phyloP scores from a whole-genome alignment of 768 basidiomycete genomes.

The Clavaria fumosa region DNA sequence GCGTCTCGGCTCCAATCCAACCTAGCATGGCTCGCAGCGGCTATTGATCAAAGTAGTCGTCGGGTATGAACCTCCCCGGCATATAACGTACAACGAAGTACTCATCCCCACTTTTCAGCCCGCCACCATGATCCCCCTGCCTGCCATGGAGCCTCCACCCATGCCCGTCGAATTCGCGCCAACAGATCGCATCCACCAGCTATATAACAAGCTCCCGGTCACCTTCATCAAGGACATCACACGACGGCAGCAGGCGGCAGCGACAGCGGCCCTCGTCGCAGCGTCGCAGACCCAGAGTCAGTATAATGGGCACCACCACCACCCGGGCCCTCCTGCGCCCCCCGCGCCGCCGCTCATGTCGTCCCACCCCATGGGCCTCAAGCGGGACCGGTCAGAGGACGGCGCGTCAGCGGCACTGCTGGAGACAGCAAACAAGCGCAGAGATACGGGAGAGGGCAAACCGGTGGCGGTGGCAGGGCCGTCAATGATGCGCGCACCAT shows the following conservation, averaged over 20 bases:
- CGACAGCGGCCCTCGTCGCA: conserved; percentile 7
- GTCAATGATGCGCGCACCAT: conserved; percentile 25
- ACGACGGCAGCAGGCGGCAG: conserved; percentile 25
- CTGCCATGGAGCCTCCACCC: conserved; percentile 40
- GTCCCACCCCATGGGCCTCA: conserved; percentile 23
- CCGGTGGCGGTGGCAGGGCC: too few relatives aligned
- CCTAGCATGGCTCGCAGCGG: conserved; percentile 52
- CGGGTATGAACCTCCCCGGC: conserved; percentile 22
- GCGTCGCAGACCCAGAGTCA: conserved; percentile 6
- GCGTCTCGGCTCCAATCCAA: conserved; percentile 49
- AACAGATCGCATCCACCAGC: conserved; percentile 45
- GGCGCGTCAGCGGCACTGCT: conserved; percentile 8
- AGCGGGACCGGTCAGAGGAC: conserved; percentile 50
- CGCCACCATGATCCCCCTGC: conserved; percentile 26
- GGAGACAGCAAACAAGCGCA: conserved; percentile 39
- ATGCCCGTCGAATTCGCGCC: conserved; percentile 34
- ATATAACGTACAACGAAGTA: neutral
- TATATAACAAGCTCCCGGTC: conserved; percentile 45
- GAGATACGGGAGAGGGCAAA: conserved; percentile 54
- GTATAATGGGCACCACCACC: too few relatives aligned
- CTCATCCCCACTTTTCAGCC: conserved; percentile 12
- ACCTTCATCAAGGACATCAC: conserved; percentile 50
- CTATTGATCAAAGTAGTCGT: conserved; percentile 40
- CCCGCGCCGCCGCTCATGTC: too few relatives aligned
- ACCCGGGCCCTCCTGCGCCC: too few relatives aligned